These are phyloP conservation scores for Pancytospora epiphaga DNA, from an alignment of 371 early-diverging fungal genomes.

Conservation along the genomic window DNA sequence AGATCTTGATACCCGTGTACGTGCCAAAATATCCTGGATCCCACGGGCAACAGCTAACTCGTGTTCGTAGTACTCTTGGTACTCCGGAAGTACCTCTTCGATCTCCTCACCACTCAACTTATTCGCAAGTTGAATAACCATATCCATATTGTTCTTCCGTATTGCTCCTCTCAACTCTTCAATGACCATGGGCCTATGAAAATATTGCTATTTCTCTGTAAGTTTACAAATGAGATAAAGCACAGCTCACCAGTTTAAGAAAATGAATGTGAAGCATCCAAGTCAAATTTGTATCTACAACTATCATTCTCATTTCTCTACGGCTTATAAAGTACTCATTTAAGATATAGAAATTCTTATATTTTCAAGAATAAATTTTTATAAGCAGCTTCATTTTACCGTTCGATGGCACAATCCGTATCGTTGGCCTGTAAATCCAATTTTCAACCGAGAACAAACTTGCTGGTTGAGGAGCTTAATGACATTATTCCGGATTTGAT, in stretches of 20 bases:
- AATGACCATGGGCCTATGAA: constrained; percentile 6
- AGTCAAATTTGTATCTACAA: no score
- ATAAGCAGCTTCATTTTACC: no score
- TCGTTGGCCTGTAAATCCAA: not conserved
- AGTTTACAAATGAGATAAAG: no score
- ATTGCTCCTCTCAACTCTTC: constrained; percentile 15
- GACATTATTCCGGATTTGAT: constrained; percentile 18
- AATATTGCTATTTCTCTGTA: no score
- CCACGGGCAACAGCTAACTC: not conserved
- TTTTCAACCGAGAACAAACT: constrained; percentile 13
- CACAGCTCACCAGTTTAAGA: no score
- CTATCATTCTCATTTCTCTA: no score
- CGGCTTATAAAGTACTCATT: no score
- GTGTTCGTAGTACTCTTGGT: constrained; percentile 5
- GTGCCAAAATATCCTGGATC: constrained; percentile 10
- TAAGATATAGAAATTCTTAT: no score
- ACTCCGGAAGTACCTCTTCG: not conserved
- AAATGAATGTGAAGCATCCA: no score
- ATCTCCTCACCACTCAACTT: not conserved
- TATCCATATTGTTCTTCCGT: constrained; percentile 9
- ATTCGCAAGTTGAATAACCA: not conserved
- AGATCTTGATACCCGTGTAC: not conserved
- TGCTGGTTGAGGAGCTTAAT: constrained; percentile 13
- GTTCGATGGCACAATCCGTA: no score
- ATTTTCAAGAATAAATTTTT: no score